Base-by-base conservation (phyloP, 2,329 filamentous ascomycete genomes). In the Sclerotinia glacialis region DNA sequence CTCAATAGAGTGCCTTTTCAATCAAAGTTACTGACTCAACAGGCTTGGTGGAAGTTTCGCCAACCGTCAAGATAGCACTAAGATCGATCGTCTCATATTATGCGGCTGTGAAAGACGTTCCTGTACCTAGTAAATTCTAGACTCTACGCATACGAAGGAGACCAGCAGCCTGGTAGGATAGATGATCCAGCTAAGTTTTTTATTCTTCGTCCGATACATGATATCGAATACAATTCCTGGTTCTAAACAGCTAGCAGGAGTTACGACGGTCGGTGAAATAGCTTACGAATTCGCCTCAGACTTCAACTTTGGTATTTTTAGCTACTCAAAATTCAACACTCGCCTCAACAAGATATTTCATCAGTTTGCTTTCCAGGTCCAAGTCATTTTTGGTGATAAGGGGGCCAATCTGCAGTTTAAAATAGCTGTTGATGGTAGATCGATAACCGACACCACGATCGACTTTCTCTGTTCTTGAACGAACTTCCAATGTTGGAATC, bases 351-450 rank as follows among this genome's bases (percentile, higher is more conserved):
- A 42, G n/a, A 40, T 8, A 5, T 56, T 70, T 8, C 42, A 68
- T 31, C 5, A 44, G 16, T 59, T 69, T 2, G 1, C 3, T 37
- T 54, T 50, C 21, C 9, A 60, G 16, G 18, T 65, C 11, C n/a
- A 64, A 54, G 56, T 69, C 3, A 34, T 67, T 1, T 70, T 69
- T 62, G 64, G 69, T 7, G 42, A 47, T n/a, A 61, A 44, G 52
- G 69, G 66, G 6, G 40, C 54, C 1, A 70, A 70, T 61, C 40
- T 70, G 2, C 54, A 44, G 4, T 67, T 65, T 31, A 53, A 34
- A 23, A 55, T 18, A 23, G n/a, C 63, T 40, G 55, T 68, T 28
- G 53, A 63, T 21, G 50, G 54, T 6, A 61, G 53, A 14, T 40
- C 61, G 18, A 42, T 23, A 2, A 31, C 40, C n/a, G 55, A 46